Evolutionary conservation across 1,284 basidiomycete genomes (phyloP), one percentile per base, ranked within the genome.

Genomic region (Leccinum holopus): DNA sequence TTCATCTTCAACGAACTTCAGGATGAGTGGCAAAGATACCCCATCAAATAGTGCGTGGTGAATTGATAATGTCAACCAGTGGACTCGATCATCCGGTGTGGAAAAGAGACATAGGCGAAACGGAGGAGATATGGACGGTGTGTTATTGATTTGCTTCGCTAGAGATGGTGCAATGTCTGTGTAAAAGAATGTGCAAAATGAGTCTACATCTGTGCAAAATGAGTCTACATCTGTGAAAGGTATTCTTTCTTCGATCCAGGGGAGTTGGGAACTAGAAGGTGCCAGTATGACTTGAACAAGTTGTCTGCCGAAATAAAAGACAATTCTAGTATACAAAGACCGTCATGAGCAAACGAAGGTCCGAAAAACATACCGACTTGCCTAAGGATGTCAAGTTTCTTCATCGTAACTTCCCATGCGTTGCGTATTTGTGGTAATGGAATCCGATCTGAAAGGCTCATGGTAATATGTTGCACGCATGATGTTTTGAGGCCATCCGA

Each of bases 31-130:
- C 18, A 83, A 75, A 11, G 81, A 81, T 32, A 78, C 75, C 7
- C 80, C 81, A 65, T 83, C 81, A 62, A 80, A 83, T 7, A 83
- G 67, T 0, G 81, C 77, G 58, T 83, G 81, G 56, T 83, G 82
- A 47, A 83, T 80, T 9, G 82, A 82, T 47, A 82, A 66, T 3
- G 72, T 76, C 35, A 79, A 59, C 65, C 75, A 68, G 52, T 57
- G 61, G 5, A 60, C 39, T n/a, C 33, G 33, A 28, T 55, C 18
- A 9, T 59, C 55, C 28, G 55, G 51, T 1, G 70, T 61, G 3
- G 35, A 57, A 67, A 76, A 82, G 35, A 71, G 63, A 32, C 65
- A 70, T 12, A 83, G 61, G 35, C 76, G 75, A 62, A 80, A 78
- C 3, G 76, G 75, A 28, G 80, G 78, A 10, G 62, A 66, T 12